Evolutionary conservation across 108 stramenopile species (phyloP).

Genomic region (Pseudonitzschia delicatissima): DNA sequence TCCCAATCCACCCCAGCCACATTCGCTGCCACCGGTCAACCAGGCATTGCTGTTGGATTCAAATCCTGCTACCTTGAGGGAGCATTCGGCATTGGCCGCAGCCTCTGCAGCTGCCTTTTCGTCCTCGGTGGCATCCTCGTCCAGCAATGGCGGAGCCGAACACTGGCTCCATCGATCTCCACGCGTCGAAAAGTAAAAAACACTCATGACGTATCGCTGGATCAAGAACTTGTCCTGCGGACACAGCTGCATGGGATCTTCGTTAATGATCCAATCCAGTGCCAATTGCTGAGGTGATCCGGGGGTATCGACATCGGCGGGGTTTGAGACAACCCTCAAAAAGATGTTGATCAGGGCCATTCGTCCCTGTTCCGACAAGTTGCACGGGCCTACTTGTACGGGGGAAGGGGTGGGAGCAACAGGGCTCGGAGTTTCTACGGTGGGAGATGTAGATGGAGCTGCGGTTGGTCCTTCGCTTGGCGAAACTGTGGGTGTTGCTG

Average conservation of each 20-base stretch:
- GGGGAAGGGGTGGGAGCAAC: constrained; percentile 10
- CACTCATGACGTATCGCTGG: constrained; percentile 54
- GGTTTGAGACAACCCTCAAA: constrained; percentile 26
- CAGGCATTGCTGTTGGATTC: constrained; percentile 37
- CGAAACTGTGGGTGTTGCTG: neutral
- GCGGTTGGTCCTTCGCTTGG: constrained; percentile 14
- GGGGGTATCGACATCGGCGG: constrained; percentile 21
- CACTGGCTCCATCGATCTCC: constrained; percentile 66
- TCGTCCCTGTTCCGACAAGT: constrained; percentile 30
- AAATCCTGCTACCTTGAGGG: constrained; percentile 12
- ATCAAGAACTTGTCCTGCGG: constrained; percentile 35
- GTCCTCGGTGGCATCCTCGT: constrained; percentile 3
- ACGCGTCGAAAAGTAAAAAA: constrained; percentile 44
- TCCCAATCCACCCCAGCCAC: constrained; percentile 65
- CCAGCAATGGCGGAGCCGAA: constrained; percentile 38
- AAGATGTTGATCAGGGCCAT: constrained; percentile 28
- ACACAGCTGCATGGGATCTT: constrained; percentile 48
- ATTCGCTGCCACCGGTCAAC: constrained; percentile 53
- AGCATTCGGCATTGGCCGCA: constrained; percentile 35
- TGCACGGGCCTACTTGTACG: constrained; percentile 37
- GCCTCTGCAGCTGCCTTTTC: constrained; percentile 33
- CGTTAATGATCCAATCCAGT: constrained; percentile 42
- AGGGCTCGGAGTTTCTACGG: constrained; percentile 10
- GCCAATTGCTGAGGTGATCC: constrained; percentile 46
- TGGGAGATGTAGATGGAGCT: neutral